A percentile compares a stretch with the other conserved stretches of the same genome.
These are phyloP conservation scores for Calonectria hawksworthii DNA, from an alignment of 2,329 filamentous ascomycete genomes.

Conservation along the genomic window DNA sequence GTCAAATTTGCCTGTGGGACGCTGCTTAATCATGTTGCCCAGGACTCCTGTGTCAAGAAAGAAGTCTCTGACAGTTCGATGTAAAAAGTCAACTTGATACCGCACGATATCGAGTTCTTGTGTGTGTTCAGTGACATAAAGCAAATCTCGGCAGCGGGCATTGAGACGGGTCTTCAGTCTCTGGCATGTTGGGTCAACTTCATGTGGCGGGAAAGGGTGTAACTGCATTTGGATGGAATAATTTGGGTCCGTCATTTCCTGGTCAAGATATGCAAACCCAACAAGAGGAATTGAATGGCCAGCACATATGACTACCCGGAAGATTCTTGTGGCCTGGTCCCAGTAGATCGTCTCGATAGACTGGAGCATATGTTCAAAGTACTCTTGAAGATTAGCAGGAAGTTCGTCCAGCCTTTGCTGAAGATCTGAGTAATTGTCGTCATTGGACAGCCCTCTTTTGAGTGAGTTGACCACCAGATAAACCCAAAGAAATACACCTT, in stretches of 20 bases:
- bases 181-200: not conserved
- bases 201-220: not conserved
- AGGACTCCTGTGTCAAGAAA: not conserved
- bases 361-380: not conserved
- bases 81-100: not conserved
- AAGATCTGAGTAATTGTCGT: not conserved
- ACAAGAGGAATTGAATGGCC: not conserved
- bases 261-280: not conserved
- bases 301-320: not conserved
- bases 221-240: not conserved
- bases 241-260: not conserved
- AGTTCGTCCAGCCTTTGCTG: not conserved
- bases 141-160: not conserved
- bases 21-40: not conserved
- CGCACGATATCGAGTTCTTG: not conserved
- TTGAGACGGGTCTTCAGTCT: not conserved
- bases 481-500: not conserved
- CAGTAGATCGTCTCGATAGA: not conserved
- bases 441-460: not conserved
- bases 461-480: not conserved
- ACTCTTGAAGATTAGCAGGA: not conserved
- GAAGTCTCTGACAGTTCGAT: not conserved
- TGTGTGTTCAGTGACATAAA: not conserved
- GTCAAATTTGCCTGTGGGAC: not conserved
- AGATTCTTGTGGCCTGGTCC: not conserved